Base-by-base conservation (phyloP, 148 eudicot genomes). In the Polygonum maritimum region DNA sequence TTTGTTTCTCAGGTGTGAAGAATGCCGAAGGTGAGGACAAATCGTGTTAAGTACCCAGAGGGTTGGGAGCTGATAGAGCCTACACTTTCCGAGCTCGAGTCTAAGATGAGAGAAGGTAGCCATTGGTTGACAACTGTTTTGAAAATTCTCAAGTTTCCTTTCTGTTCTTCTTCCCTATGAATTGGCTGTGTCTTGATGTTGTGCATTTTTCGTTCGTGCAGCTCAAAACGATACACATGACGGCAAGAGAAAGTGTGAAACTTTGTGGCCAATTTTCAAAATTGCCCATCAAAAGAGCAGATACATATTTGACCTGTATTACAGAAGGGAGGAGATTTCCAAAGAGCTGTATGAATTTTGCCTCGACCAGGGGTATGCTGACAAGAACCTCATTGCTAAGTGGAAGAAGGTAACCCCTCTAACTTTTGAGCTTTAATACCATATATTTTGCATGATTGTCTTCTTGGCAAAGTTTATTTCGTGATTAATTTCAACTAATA, bases 361-460 rank as follows among this genome's bases (percentile, higher is more conserved):
- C 78, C 77, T 84, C 73, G 87, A 82, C 22, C 87, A 85, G 76
- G 85, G 87, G 35, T 80, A 85, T 78, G 85, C 85, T 26, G 87
- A 85, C 78, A 80, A 58, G 69, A 85, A 85, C 71, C 80, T 85
- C 1, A 81, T 84, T 74, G 84, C 86, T 41, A 85, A 85, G 81
- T 85, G 87, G 85, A 85, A 82, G 81, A 85, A 85, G 87, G 87
- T 85, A 62, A 35, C 18, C n/a, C 7, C 19, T 13, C 10, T 14
- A 35, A 67, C 45, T 12, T 67, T 12, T 15, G 0, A 15, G 44
- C 5, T 22, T 5, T 16, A 35, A 21, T 9, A 6, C 2, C 63
- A 57, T 19, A 7, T 57, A 0, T 31, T 63, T 3, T 63, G 39
- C 69, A 63, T 63, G 35, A 14, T n/a, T 36, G 8, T 14, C n/a